A percentile compares a stretch with the other conserved stretches of the same genome.
phyloP scores from a whole-genome alignment of 192 early-diverging fungal genomes.

The Coemansia sp. region DNA sequence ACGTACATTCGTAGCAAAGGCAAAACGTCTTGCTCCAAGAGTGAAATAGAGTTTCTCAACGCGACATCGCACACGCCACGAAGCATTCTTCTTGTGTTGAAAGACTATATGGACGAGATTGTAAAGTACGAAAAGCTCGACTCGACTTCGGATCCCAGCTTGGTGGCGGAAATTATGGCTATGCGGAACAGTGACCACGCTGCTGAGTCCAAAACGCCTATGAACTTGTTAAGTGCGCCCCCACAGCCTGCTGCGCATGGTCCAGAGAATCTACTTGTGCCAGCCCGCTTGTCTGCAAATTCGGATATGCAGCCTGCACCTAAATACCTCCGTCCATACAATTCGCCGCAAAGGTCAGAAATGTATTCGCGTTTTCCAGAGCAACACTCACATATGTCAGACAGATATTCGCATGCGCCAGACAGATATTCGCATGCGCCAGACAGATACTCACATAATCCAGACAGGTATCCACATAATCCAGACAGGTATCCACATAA shows the following conservation, averaged over 20 bases:
- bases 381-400: too few species aligned
- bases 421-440: background rate
- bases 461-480: background rate
- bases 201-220: background rate
- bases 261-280: too few species aligned
- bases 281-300: too few species aligned
- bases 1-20: slow-evolving; percentile 13
- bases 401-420: too few species aligned
- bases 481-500: too few species aligned
- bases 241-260: too few species aligned
- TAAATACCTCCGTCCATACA: too few species aligned
- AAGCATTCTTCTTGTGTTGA: slow-evolving; percentile 7
- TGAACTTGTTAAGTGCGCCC: too few species aligned
- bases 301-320: too few species aligned
- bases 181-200: background rate
- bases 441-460: background rate
- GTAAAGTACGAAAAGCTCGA: slow-evolving; percentile 8
- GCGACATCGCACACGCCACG: background rate
- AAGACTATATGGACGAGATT: slow-evolving; percentile 20
- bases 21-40: background rate
- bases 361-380: too few species aligned
- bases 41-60: background rate
- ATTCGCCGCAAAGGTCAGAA: too few species aligned
- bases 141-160: background rate
- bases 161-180: background rate